Evolutionary conservation across 768 basidiomycete species (phyloP), one percentile per base, ranked within the genome.

Genomic region (Grammothele lineata): DNA sequence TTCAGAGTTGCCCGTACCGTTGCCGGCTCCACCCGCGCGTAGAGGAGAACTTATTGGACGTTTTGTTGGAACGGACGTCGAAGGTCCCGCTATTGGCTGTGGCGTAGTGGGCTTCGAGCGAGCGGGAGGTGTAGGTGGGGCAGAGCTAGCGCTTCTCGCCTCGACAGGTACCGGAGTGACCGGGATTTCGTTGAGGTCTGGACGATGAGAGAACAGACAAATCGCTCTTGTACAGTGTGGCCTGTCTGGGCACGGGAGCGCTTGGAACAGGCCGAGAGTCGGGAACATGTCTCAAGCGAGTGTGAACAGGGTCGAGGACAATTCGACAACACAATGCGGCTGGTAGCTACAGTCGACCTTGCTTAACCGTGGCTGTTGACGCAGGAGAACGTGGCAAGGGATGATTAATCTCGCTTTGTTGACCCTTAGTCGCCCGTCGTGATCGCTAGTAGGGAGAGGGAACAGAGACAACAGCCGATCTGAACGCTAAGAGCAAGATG

Each of bases 131-230:
- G 25, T 57, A 39, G 60, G 43, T 25, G 37, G 40, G 10, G 37
- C 32, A 25, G 51, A 19, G 17, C 48, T 45, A 17, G 50, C 37
- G 12, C 49, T 45, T 18, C 66, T 51, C 26, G 57, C 55, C 18
- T 66, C 63, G 19, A 71, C 55, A 5, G 71, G 71, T 37, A 78
- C 63, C 32, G 56, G 53, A 25, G 80, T 69, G 3, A 66, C 52
- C 3, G 62, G 62, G 0, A 70, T 66, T 0, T 64, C 63, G 0
- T 64, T 64, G 10, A 71, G 53, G 42, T 72, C 68, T 7, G 61
- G 39, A 0, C 65, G 60, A 61, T 91, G 90, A 17, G 83, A 84
- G 65, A 85, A 90, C 14, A 86, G 53, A 62, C 90, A 92, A 26
- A 67, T 59, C 7, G 66, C 50, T 17, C 81, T 69, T 1, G 62